Base-by-base conservation (phyloP, 2,329 filamentous ascomycete genomes). In the Coleophoma eucalyptorum region DNA sequence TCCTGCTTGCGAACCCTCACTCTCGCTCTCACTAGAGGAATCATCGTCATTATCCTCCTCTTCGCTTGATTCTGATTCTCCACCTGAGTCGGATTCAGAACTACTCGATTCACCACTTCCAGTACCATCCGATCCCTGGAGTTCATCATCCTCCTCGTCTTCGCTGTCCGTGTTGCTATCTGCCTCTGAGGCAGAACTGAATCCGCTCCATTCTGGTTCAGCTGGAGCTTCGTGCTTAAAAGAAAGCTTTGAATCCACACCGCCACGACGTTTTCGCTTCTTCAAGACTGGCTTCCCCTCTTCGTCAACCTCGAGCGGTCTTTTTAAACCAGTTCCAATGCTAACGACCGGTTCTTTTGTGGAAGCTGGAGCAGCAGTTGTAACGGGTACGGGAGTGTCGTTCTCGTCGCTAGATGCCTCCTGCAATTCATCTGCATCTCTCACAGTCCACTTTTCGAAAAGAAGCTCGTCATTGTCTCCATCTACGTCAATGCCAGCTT, bases 261-360 rank as follows among this genome's bases (percentile, higher is more conserved):
- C 77, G 66, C 84, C 76, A 68, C 86, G 78, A 58, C 86, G 87
- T 68, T 93, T 91, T 47, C 90, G 80, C 65, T 90, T 94, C 63
- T 88, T 86, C 47, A 97, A 83, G 3, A 96, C 75, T 0, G 93
- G 94, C 50, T 83, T 83, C 6, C 93, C 65, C 52, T 86, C 83
- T 1, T 89, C 84, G 55, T 90, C 90, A 10, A 90, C 59, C 42
- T 96, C 89, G 11, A 99, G 74, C 1, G 92, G 90, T 40, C 92
- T 80, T 67, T 97, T 97, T 52, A 99, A 69, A 6, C 94, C 94
- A 54, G 84, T 86, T 18, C 94, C 94, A 48, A 82, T 71, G 12
- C 62, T 43, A 3, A 62, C 50, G 26, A 45, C 43, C n/a, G 49
- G 12, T 15, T 26, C 46, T 43, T 53, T 42, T 15, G 37, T 44